These are phyloP conservation scores for Pseudomonodictys pantanalensis DNA, from an alignment of 495 filamentous ascomycete species.

Conservation along the genomic window DNA sequence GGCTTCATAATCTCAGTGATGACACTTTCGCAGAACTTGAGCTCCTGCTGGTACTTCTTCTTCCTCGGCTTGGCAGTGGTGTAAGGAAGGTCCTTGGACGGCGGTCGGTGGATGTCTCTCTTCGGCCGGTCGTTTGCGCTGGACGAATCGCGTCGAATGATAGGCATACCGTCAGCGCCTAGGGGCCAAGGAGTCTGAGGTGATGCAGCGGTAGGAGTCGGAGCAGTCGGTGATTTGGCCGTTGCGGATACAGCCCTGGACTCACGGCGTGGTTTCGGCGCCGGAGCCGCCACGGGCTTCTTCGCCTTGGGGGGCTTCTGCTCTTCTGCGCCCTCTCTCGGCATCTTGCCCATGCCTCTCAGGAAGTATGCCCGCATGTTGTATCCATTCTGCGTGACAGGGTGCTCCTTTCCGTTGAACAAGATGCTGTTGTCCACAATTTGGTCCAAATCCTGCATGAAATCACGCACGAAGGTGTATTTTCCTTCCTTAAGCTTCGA, in stretches of 20 bases:
- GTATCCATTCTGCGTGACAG: slow-evolving; percentile 61
- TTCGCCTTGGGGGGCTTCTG: slow-evolving; percentile 58
- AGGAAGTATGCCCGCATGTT: slow-evolving; percentile 61
- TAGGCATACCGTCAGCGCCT: slow-evolving; percentile 76
- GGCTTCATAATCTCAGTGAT: slow-evolving; percentile 73
- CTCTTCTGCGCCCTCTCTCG: slow-evolving; percentile 50
- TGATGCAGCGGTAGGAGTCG: slow-evolving; percentile 49
- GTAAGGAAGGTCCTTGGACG: slow-evolving; percentile 81
- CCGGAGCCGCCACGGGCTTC: slow-evolving; percentile 46
- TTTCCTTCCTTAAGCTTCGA: slow-evolving; percentile 64
- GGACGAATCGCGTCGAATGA: slow-evolving; percentile 86
- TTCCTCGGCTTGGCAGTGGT: slow-evolving; percentile 77
- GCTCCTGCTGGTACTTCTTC: slow-evolving; percentile 86
- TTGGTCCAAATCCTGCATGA: slow-evolving; percentile 67
- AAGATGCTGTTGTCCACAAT: slow-evolving; percentile 70
- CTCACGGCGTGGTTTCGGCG: slow-evolving; percentile 30
- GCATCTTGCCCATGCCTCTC: slow-evolving; percentile 53
- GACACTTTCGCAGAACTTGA: slow-evolving; percentile 84
- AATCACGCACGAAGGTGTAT: slow-evolving; percentile 62
- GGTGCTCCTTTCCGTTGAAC: slow-evolving; percentile 81
- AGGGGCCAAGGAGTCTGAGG: slow-evolving; percentile 71
- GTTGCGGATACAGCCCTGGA: slow-evolving; percentile 32
- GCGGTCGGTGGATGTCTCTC: slow-evolving; percentile 88
- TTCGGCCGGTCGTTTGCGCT: slow-evolving; percentile 76
- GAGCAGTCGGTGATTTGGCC: slow-evolving; percentile 30